phyloP scores from a whole-genome alignment of 768 basidiomycete genomes.

The Boletus barrowsii region DNA sequence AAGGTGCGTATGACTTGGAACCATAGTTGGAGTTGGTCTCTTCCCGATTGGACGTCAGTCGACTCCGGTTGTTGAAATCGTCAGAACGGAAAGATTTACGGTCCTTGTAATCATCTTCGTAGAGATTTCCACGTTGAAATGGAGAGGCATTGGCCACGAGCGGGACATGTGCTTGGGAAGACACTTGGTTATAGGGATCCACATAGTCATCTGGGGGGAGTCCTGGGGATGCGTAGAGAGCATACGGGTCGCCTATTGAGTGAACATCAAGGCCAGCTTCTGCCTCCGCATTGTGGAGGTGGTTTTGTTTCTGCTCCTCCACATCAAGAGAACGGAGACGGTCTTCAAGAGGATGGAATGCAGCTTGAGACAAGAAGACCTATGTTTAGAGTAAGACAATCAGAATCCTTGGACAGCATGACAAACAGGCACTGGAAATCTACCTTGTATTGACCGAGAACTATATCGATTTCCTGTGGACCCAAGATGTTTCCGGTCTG shows the following conservation, averaged over 20 bases:
- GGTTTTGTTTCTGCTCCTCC: constrained; percentile 82
- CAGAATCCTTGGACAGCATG: background rate
- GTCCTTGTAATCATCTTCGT: too few relatives aligned
- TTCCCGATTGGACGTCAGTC: constrained; percentile 73
- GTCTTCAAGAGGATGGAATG: constrained; percentile 92
- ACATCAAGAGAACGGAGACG: constrained; percentile 76
- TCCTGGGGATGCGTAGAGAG: too few relatives aligned
- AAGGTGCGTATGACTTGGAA: constrained; percentile 91
- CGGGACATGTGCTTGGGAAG: constrained; percentile 74
- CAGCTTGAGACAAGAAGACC: constrained; percentile 85
- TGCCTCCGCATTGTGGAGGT: constrained; percentile 70
- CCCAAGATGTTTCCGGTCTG: constrained; percentile 55
- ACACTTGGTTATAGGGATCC: too few relatives aligned
- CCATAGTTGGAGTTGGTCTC: constrained; percentile 81
- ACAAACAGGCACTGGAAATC: background rate
- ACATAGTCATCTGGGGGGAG: too few relatives aligned
- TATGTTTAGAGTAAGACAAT: constrained; percentile 27
- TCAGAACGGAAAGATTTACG: too few relatives aligned
- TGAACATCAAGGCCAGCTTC: constrained; percentile 64
- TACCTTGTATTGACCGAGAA: constrained; percentile 83
- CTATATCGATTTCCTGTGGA: constrained; percentile 68
- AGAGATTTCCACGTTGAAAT: too few relatives aligned
- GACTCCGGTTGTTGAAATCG: constrained; percentile 76
- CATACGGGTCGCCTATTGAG: too few relatives aligned
- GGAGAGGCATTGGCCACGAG: too few relatives aligned